Percentiles rank a stretch among this genome's conserved stretches.
Evolutionary conservation across 768 basidiomycete genomes (phyloP).

Genomic region (Amylocystis lapponica): DNA sequence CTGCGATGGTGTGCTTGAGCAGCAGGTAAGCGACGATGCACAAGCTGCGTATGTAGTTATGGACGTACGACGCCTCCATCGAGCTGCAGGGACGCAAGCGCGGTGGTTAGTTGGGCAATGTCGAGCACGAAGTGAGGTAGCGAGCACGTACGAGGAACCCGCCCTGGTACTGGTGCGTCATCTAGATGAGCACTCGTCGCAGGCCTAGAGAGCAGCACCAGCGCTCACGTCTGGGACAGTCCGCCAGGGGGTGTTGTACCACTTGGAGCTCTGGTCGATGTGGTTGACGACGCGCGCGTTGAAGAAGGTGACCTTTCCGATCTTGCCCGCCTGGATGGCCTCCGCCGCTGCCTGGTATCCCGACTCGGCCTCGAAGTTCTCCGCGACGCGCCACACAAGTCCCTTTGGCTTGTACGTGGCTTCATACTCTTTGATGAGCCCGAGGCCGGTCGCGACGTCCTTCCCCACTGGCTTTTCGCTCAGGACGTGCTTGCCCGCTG

Average conservation of each 20-base stretch:
- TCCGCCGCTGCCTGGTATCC: slow-evolving; percentile 43
- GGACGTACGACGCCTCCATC: slow-evolving; percentile 71
- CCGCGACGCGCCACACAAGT: slow-evolving; percentile 75
- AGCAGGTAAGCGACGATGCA: neutral
- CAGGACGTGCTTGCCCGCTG: slow-evolving; percentile 81
- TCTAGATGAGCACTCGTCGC: neutral
- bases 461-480: slow-evolving; percentile 85
- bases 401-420: slow-evolving; percentile 58
- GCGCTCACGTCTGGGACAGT: slow-evolving; percentile 69
- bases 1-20: slow-evolving; percentile 60
- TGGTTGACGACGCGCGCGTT: slow-evolving; percentile 45
- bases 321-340: slow-evolving; percentile 50
- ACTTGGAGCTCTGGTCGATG: slow-evolving; percentile 60
- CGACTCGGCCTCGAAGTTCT: slow-evolving; percentile 71
- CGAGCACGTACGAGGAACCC: slow-evolving; percentile 66
- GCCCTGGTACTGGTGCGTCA: slow-evolving; percentile 56
- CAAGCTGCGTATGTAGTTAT: neutral
- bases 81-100: slow-evolving; percentile 49
- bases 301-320: slow-evolving; percentile 71
- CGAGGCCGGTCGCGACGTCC: slow-evolving; percentile 56
- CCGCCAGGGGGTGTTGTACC: slow-evolving; percentile 82
- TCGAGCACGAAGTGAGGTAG: too few relatives aligned
- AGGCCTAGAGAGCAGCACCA: neutral
- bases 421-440: slow-evolving; percentile 64
- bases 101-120: slow-evolving; percentile 1